Evolutionary conservation across 768 basidiomycete genomes (phyloP), one percentile per base, ranked within the genome.

Genomic region (Kwoniella newhampshirensis): DNA sequence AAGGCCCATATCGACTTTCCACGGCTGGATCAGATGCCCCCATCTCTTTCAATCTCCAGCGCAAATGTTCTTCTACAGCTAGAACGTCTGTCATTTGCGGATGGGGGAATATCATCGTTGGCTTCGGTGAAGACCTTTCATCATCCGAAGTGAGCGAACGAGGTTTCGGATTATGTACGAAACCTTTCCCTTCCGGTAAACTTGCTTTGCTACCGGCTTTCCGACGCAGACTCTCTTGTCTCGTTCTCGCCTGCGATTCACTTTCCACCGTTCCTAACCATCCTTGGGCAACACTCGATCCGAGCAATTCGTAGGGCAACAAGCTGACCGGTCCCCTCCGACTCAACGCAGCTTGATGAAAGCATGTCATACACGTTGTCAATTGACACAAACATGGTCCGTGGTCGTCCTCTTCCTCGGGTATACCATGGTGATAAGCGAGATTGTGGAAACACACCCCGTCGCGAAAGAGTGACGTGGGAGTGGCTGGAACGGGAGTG

Each of bases 31-130:
- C 75, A 7, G 59, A 50, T n/a, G 70, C 71, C 3, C 73, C 75
- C 71, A 76, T 67, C 59, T 76, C 74, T 39, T 74, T 73, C 56
- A 76, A 54, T 30, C 75, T 49, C 67, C 73, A 75, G 39, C 75
- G 59, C 12, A 76, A 48, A 37, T 76, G 75, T 63, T 76, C 75
- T 43, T 76, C 75, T 3, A 76, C 75, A 5, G 74, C 70, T 25
- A 76, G 47, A 3, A 76, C 70, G 54, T 76, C 75, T 3, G 75
- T 68, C 75, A 76, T 73, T 58, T 76, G 73, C 6, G 75, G 75
- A 64, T 75, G 75, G 9, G 68, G 62, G 47, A 76, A 75, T 30
- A 75, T 62, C 6, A 62, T 57, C 12, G 62, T 59, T 17, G 59
- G 47, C 51, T 59, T 57, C 21, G 59, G 54, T 17, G 51, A 40